Evolutionary conservation across 768 basidiomycete species (phyloP), one percentile per base, ranked within the genome.

Genomic region (Lentinula raphanica): DNA sequence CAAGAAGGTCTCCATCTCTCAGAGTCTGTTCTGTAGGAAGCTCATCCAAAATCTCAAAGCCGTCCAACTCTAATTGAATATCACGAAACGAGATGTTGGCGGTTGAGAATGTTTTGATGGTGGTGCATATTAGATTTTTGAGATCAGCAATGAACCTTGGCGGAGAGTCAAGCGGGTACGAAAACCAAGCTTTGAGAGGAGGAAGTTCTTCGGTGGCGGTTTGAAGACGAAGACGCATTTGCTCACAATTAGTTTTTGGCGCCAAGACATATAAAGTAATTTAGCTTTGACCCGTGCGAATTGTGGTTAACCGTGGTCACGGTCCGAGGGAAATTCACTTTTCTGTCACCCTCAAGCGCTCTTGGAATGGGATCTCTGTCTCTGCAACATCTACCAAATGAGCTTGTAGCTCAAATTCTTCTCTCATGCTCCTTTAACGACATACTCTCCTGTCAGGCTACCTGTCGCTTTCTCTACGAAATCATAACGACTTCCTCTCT

Each of bases 1-100:
- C 25, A 38, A 60, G n/a, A 21, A 60, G 40, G 44, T 60, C 59
- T 17, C 59, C 59, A 21, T 60, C 59, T 48, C 59, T 57, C 2
- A 60, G 38, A 6, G 57, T 36, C 17, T 36, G 45, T 17, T 35
- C 21, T 8, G 56, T 27, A 12, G 35, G 19, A 19, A 57, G 44
- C 29, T 51, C 59, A 58, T 60, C 56, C 36, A 60, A 49, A 3
- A 57, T 21, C 56, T 57, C 56, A 49, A 57, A 57, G 9, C 46
- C 46, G 38, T 57, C 56, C 8, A 57, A 45, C 23, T 49, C 56
- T 17, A 42, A 13, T 3, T n/a, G 19, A 19, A 57, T 9, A 11
- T 57, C 56, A 35, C 36, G 45, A 36, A 38, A 49, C 8, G 28
- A 2, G 4, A 49, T 27, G 3, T 49, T 39, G 11, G 44, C 44